Conservation (phyloP, 345 rosid genomes). For the Eucalyptus caleyi region DNA sequence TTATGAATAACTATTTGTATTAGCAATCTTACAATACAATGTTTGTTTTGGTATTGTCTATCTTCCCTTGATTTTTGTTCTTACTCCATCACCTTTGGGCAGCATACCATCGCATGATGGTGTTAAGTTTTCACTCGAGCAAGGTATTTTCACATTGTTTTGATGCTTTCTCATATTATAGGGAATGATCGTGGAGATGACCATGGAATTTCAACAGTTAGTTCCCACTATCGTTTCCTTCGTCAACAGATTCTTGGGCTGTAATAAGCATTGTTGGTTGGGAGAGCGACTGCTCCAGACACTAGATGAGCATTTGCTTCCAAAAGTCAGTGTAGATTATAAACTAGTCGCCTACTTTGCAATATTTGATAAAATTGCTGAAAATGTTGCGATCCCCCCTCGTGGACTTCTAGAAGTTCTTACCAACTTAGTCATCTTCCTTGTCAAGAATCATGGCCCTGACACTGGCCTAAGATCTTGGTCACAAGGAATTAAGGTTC, state of each 20-base stretch:
- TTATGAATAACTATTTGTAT: neutral
- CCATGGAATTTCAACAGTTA: constrained; percentile 45
- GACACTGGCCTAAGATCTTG: constrained; percentile 63
- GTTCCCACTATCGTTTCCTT: constrained; percentile 71
- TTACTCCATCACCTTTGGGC: neutral
- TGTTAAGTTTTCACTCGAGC: neutral
- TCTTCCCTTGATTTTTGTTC: neutral
- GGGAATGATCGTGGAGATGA: constrained; percentile 78
- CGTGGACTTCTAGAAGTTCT: constrained; percentile 51
- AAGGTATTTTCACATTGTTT: neutral
- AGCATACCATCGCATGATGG: neutral
- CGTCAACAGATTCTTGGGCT: constrained; percentile 51
- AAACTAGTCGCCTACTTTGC: constrained; percentile 63
- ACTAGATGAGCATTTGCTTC: constrained; percentile 55
- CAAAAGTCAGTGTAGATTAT: constrained; percentile 43
- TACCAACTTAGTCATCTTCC: constrained; percentile 47
- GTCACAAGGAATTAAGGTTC: constrained; percentile 91
- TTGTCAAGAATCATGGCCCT: constrained; percentile 54
- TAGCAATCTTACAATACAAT: neutral
- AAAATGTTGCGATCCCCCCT: constrained; percentile 69
- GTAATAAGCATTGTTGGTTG: constrained; percentile 65
- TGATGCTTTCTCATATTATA: constrained; percentile 17
- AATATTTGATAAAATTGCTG: constrained; percentile 66
- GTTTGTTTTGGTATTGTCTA: neutral
- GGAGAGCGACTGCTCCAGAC: constrained; percentile 81